Evolutionary conservation across 2,329 filamentous ascomycete species (phyloP), one percentile per base, ranked within the genome.

Genomic region (Pseudogymnoascus verrucosus): DNA sequence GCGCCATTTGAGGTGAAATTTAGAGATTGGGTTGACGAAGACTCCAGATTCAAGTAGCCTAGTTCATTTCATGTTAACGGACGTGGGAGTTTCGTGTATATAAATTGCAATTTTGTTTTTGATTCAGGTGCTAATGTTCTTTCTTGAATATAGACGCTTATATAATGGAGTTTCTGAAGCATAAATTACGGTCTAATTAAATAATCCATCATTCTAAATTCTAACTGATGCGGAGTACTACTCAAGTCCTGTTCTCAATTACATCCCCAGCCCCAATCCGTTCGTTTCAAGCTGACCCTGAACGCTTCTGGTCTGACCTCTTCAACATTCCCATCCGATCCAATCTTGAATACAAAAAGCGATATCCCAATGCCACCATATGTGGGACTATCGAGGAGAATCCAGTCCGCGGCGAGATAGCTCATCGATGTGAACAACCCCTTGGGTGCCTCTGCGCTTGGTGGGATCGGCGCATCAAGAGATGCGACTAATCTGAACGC

Each of bases 341-440:
- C 28, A 34, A 57, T 34, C 28, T 57, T 57, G 16, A 57, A 57
- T 19, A 34, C 28, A 57, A 57, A 57, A 57, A 57, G 51, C 4
- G 51, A 57, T 34, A 57, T 19, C 5, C 51, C 51, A 34, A 57
- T 34, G n/a, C 51, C 51, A 57, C 51, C 51, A 57, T 57, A 57
- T 57, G 51, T 57, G 4, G 51, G 51, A 34, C n/a, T 57, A 57
- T 57, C 51, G n/a, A 57, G 51, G 26, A 10, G 2, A 4, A 57
- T 31, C 51, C 51, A 57, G 51, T 57, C 51, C 26, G 21, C 51
- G 12, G 28, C 51, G 2, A 57, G 26, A 19, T 57, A 57, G 51
- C 51, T 57, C n/a, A 57, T 10, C n/a, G 51, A 57, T 19, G 51
- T 57, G 28, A 57, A 57, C 1, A 57, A 11, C 10, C n/a, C 26